Percentiles rank a stretch among this genome's conserved stretches.
These are phyloP conservation scores for Seiridium unicorne DNA, from an alignment of 2,329 filamentous ascomycete genomes.

Conservation along the genomic window DNA sequence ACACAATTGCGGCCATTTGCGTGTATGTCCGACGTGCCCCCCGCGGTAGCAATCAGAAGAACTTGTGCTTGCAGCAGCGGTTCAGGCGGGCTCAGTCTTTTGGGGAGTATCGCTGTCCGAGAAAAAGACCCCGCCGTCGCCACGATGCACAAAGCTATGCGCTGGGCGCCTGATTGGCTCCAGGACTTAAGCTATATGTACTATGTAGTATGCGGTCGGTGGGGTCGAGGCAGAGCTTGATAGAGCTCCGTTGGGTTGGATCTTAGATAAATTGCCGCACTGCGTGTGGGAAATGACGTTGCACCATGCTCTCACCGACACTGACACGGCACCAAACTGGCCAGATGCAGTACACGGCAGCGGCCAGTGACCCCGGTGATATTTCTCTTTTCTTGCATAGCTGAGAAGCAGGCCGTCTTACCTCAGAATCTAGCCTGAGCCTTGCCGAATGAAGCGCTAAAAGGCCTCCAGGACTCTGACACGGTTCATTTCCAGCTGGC, in stretches of 20 bases:
- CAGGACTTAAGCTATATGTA: background rate
- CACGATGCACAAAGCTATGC: conserved; percentile 1
- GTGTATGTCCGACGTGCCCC: too few relatives aligned
- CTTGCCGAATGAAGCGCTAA: background rate
- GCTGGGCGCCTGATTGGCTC: conserved; percentile 4
- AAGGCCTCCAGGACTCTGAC: too few relatives aligned
- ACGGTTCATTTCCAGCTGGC: too few relatives aligned
- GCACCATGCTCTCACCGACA: background rate
- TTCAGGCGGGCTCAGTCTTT: background rate
- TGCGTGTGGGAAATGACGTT: background rate
- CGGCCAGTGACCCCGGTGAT: background rate
- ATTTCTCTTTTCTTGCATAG: background rate
- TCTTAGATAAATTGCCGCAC: conserved; percentile 3
- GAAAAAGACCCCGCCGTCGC: background rate
- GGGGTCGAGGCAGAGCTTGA: conserved; percentile 6
- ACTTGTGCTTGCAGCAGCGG: background rate
- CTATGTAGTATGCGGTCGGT: background rate
- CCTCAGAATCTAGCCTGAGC: background rate
- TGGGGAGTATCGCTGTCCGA: background rate
- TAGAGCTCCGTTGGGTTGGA: background rate
- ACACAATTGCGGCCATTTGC: too few relatives aligned
- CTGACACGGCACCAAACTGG: too few relatives aligned
- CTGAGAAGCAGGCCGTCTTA: background rate
- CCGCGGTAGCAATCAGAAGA: too few relatives aligned
- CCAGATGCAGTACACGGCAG: background rate